Conservation (phyloP, 371 early-diverging fungal genomes). For the Rhizopus sp. region DNA sequence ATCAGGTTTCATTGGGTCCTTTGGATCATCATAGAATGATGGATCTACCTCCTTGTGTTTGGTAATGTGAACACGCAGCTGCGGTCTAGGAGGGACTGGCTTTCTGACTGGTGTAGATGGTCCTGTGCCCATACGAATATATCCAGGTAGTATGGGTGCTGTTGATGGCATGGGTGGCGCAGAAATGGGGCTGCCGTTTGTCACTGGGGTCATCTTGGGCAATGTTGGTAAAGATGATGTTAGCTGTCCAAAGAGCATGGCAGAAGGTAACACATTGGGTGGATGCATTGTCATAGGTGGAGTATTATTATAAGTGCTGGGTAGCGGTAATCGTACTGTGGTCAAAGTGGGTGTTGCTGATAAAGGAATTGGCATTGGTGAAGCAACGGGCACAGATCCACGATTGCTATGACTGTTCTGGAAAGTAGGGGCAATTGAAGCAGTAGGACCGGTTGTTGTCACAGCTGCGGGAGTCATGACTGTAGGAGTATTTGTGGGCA, state of each 20-base stretch:
- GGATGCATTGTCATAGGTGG: background rate
- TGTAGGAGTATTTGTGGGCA: background rate
- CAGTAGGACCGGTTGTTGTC: background rate
- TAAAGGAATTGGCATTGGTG: background rate
- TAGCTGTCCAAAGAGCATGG: conserved; percentile 3
- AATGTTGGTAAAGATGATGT: background rate
- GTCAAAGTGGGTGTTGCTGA: background rate
- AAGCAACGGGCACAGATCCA: background rate
- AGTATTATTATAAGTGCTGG: background rate
- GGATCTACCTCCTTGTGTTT: conserved; percentile 17
- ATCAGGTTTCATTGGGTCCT: conserved; percentile 44
- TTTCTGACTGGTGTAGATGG: background rate
- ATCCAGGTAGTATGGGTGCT: background rate
- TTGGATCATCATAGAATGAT: conserved; percentile 27
- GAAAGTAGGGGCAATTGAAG: background rate
- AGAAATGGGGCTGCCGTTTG: background rate
- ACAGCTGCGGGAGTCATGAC: background rate
- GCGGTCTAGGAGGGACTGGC: conserved; percentile 27
- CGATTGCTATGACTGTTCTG: background rate
- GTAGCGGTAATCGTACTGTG: background rate
- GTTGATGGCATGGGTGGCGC: background rate
- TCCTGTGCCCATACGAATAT: background rate
- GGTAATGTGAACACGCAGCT: conserved; percentile 26
- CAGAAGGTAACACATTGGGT: background rate
- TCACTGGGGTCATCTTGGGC: background rate